These are phyloP conservation scores for Nicotiana obtusifolia DNA, from an alignment of 257 asterid species.

Conservation along the genomic window DNA sequence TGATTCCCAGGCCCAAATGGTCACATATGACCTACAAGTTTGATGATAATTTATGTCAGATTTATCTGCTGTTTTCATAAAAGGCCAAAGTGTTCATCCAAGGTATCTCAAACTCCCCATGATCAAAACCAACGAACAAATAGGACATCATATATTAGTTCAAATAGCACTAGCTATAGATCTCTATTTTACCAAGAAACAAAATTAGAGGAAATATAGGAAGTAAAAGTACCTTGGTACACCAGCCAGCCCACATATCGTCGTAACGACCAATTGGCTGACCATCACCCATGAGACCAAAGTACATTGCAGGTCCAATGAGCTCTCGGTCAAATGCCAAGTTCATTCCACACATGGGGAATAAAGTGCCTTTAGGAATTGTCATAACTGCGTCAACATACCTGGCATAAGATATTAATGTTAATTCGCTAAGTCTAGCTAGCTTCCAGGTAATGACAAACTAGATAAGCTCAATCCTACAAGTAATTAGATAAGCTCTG, in stretches of 20 bases:
- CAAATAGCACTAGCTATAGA: neutral
- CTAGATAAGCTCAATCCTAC: neutral
- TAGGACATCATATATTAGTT: neutral
- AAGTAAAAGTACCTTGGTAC: constrained; percentile 48
- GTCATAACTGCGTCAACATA: constrained; percentile 80
- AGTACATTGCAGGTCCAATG: constrained; percentile 92
- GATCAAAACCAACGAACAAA: neutral
- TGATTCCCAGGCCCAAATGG: constrained; percentile 58
- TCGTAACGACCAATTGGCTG: constrained; percentile 89
- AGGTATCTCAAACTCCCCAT: neutral
- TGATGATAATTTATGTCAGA: neutral
- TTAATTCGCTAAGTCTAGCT: neutral
- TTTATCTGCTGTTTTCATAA: neutral
- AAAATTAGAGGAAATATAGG: neutral
- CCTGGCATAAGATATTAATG: constrained; percentile 25
- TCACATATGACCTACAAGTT: constrained; percentile 60
- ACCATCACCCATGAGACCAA: constrained; percentile 88
- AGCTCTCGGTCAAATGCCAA: constrained; percentile 69
- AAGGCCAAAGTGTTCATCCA: neutral
- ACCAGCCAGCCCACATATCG: constrained; percentile 94
- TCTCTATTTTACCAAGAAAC: neutral
- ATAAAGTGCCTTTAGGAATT: constrained; percentile 66
- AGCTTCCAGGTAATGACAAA: neutral
- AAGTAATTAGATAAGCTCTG: neutral
- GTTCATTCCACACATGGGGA: constrained; percentile 86